A percentile compares a stretch with the other conserved stretches of the same genome.
phyloP scores from a whole-genome alignment of 2,329 filamentous ascomycete genomes.

The Penicillium sp. region DNA sequence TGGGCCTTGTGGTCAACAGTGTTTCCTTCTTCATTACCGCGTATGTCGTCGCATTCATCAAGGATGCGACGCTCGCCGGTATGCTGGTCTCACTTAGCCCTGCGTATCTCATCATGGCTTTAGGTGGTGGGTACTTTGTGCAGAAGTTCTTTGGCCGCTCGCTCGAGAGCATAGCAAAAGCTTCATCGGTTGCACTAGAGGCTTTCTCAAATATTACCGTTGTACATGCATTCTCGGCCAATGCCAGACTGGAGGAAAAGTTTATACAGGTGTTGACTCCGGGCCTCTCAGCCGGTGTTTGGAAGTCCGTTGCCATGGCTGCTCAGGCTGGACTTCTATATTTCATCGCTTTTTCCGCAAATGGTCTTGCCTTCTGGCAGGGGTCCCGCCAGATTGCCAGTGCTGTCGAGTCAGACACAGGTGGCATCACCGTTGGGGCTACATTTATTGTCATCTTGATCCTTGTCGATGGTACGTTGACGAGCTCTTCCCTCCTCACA shows the following conservation, averaged over 20 bases:
- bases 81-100: slow-evolving; percentile 60
- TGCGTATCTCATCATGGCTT: slow-evolving; percentile 61
- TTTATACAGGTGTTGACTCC: slow-evolving; percentile 55
- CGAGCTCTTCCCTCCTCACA: slow-evolving; percentile 20
- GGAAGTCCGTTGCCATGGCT: slow-evolving; percentile 57
- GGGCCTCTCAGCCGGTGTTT: slow-evolving; percentile 43
- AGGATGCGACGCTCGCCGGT: slow-evolving; percentile 76
- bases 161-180: slow-evolving; percentile 55
- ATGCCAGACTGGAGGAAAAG: slow-evolving; percentile 58
- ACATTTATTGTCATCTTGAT: slow-evolving; percentile 40
- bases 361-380: slow-evolving; percentile 68
- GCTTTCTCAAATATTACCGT: slow-evolving; percentile 60
- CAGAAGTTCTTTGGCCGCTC: slow-evolving; percentile 52
- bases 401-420: slow-evolving; percentile 11
- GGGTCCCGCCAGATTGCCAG: slow-evolving; percentile 58
- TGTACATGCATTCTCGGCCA: slow-evolving; percentile 64
- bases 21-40: slow-evolving; percentile 74
- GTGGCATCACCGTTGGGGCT: slow-evolving; percentile 29
- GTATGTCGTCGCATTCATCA: slow-evolving; percentile 78
- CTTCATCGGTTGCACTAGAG: slow-evolving; percentile 63
- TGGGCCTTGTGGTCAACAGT: slow-evolving; percentile 67
- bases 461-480: slow-evolving; percentile 34
- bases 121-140: slow-evolving; percentile 56
- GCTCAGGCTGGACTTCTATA: slow-evolving; percentile 63
- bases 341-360: slow-evolving; percentile 67